Base-by-base conservation (phyloP, 805 yeast species). In the Clavispora vitiphila region DNA sequence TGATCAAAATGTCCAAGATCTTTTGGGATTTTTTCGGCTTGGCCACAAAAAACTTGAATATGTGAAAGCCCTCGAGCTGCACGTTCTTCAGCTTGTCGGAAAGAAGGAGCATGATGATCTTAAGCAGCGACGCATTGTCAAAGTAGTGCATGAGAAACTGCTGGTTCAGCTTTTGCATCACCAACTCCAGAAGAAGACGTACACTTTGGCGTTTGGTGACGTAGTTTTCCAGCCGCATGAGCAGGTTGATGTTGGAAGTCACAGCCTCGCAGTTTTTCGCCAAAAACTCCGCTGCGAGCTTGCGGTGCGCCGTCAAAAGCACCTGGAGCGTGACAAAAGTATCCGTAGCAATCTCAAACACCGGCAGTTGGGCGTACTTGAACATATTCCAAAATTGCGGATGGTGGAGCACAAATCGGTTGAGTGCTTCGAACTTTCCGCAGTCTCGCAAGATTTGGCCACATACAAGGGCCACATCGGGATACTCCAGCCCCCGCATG, bases 11-110 rank as follows among this genome's bases (percentile, higher is more conserved):
- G 61, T 91, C 96, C 40, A 76, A 65, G 2, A 93, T 80, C 7
- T 83, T 79, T 59, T 83, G 88, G 2, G 88, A 73, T 60, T 90
- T 90, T 48, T 83, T 81, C 5, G 99, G 99, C 62, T 93, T 93
- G 4, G 96, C 98, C n/a, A 89, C 89, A 63, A 93, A 88, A 30
- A 90, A 85, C 65, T 91, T 93, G 69, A 93, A 91, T 29, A 91
- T 83, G 50, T 93, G 90, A 58, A 93, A 93, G 4, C 96, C 89
- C 61, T 93, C 98, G 41, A 79, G 64, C 59, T 90, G 96, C 44
- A 93, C 74, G 61, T 90, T 90, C 57, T 84, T 86, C 48, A 95
- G 87, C 63, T 84, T 86, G 61, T 91, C 97, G 44, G 93, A 82
- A 49, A 93, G 67, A 46, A 89, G 64, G 27, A 83, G 74, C 99